Evolutionary conservation across 2,329 filamentous ascomycete genomes (phyloP).

Genomic region (Penicillium verrucosum): DNA sequence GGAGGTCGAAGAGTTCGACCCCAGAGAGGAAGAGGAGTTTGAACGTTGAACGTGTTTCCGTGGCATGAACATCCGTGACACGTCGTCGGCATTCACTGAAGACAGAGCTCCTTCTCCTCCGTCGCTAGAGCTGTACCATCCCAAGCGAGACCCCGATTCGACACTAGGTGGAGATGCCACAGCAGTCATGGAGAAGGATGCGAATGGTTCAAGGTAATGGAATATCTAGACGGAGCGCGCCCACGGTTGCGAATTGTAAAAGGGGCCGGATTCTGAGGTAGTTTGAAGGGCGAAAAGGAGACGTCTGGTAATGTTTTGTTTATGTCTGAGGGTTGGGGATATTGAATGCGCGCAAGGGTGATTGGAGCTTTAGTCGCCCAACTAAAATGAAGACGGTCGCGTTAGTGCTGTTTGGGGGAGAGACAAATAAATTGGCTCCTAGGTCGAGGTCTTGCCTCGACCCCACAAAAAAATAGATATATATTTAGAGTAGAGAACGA

Average conservation of each 20-base stretch:
- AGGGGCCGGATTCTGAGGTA: neutral
- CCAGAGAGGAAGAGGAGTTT: slow-evolving; percentile 85
- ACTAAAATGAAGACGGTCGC: slow-evolving; percentile 30
- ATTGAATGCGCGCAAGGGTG: slow-evolving; percentile 11
- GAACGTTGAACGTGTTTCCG: slow-evolving; percentile 82
- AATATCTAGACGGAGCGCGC: slow-evolving; percentile 9
- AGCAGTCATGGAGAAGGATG: slow-evolving; percentile 57
- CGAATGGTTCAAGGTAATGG: slow-evolving; percentile 11
- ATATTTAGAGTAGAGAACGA: neutral
- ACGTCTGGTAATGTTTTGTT: neutral
- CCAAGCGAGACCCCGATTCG: slow-evolving; percentile 58
- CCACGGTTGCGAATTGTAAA: slow-evolving; percentile 10
- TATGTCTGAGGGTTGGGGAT: neutral
- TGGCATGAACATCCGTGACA: slow-evolving; percentile 82
- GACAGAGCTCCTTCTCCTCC: slow-evolving; percentile 59
- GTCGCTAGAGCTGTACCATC: slow-evolving; percentile 58
- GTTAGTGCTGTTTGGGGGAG: slow-evolving; percentile 30
- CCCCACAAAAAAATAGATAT: neutral
- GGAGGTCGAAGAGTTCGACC: slow-evolving; percentile 57
- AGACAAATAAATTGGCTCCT: slow-evolving; percentile 18
- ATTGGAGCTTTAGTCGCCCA: slow-evolving; percentile 18
- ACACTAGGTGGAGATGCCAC: slow-evolving; percentile 64
- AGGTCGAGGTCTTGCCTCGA: neutral
- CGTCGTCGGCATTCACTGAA: slow-evolving; percentile 79
- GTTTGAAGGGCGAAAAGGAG: neutral